Percentiles rank a stretch among this genome's conserved stretches.
These are phyloP conservation scores for Trichoderma sp. DNA, from an alignment of 2,329 filamentous ascomycete genomes.

Conservation along the genomic window DNA sequence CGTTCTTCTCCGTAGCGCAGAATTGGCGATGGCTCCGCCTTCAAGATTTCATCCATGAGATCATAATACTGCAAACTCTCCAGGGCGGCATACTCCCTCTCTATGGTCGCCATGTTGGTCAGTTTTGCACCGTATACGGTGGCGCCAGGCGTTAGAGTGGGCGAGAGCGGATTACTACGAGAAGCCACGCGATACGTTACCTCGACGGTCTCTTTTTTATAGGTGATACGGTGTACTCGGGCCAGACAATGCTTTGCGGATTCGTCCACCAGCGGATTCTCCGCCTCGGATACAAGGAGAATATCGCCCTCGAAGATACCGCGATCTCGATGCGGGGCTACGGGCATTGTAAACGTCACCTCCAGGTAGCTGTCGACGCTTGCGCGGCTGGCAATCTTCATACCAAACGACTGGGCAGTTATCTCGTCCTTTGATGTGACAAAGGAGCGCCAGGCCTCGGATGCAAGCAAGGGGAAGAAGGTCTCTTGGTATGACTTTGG, in stretches of 20 bases:
- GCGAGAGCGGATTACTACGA: constrained; percentile 57
- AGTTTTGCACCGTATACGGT: constrained; percentile 76
- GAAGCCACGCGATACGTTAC: constrained; percentile 81
- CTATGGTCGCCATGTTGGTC: constrained; percentile 88
- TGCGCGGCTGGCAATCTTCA: constrained; percentile 83
- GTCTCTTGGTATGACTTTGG: constrained; percentile 80
- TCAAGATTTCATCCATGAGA: constrained; percentile 85
- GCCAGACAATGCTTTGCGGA: constrained; percentile 78
- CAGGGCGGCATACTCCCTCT: constrained; percentile 90
- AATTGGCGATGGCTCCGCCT: constrained; percentile 85
- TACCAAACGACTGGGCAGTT: constrained; percentile 74
- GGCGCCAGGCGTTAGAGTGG: constrained; percentile 64
- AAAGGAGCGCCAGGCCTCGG: constrained; percentile 95
- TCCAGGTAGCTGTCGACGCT: constrained; percentile 93
- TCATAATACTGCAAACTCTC: constrained; percentile 94
- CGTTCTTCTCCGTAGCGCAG: constrained; percentile 75
- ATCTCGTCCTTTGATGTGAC: constrained; percentile 86
- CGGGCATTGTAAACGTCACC: constrained; percentile 77
- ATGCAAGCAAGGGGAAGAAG: constrained; percentile 83
- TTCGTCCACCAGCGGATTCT: constrained; percentile 64
- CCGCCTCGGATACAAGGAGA: constrained; percentile 73
- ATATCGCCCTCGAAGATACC: constrained; percentile 82
- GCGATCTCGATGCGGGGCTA: constrained; percentile 66
- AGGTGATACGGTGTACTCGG: constrained; percentile 73
- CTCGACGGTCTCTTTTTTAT: constrained; percentile 78